Conservation (phyloP, 148 eudicot genomes). For the Vaccinium myrtillus region DNA sequence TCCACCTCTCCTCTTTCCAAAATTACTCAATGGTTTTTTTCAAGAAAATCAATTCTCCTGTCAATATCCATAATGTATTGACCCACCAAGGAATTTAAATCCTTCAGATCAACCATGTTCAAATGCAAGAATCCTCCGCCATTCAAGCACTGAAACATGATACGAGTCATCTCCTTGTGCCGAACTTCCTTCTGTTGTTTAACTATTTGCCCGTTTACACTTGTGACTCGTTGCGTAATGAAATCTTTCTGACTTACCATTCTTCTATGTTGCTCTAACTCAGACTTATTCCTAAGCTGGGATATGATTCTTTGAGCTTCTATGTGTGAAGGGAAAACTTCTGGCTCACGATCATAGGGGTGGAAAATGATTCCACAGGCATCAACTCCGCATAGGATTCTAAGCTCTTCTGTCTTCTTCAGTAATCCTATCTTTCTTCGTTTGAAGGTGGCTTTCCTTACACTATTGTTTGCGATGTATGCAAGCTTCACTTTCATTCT, state of each 20-base stretch:
- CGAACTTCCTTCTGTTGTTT: neutral
- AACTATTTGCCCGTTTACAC: neutral
- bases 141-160: neutral
- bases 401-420: neutral
- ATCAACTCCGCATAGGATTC: neutral
- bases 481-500: neutral
- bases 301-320: neutral
- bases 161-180: neutral
- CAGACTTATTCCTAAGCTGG: neutral
- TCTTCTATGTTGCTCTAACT: neutral
- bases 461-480: neutral
- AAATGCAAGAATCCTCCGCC: neutral
- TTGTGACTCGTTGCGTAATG: neutral
- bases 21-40: neutral
- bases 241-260: neutral
- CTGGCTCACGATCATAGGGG: neutral
- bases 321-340: neutral
- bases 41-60: neutral
- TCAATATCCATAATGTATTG: neutral
- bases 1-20: neutral
- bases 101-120: neutral
- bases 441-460: neutral
- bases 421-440: neutral
- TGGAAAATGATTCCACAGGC: neutral
- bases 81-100: neutral